Percentiles rank a stretch among this genome's conserved stretches.
Conservation (phyloP, 2,329 filamentous ascomycete genomes). For the Cladosporium sp. region DNA sequence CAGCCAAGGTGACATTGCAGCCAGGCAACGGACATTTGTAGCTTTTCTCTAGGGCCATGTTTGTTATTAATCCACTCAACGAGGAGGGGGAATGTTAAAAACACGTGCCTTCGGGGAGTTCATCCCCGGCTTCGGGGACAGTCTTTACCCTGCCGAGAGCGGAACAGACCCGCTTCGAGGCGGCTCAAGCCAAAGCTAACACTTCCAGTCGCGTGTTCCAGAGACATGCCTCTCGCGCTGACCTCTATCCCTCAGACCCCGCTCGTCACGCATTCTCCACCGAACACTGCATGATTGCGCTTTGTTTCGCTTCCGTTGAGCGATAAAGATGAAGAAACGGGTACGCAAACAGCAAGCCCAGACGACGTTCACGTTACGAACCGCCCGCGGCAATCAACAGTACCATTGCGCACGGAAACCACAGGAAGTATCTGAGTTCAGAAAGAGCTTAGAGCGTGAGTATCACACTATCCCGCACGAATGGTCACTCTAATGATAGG, state of each 20-base stretch:
- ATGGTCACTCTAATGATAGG: conserved; percentile 4
- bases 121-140: neutral
- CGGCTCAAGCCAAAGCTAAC: conserved; percentile 1
- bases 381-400: conserved; percentile 8
- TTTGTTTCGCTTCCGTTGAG: neutral
- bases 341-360: neutral
- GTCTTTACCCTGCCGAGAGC: conserved; percentile 1
- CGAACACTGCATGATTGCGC: neutral
- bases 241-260: neutral
- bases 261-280: conserved; percentile 5
- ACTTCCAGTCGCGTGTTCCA: conserved; percentile 9
- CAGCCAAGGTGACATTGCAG: neutral
- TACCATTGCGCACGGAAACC: conserved; percentile 10
- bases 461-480: conserved; percentile 1
- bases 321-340: conserved; percentile 10
- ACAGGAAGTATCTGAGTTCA: conserved; percentile 2
- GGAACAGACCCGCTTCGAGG: conserved; percentile 11
- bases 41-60: conserved; percentile 4
- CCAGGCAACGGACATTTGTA: neutral
- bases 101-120: neutral
- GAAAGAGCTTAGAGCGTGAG: conserved; percentile 8
- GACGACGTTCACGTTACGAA: conserved; percentile 10
- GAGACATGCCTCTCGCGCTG: neutral
- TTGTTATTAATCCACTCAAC: neutral
- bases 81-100: neutral